These are phyloP conservation scores for Eucalyptus grandis DNA, from an alignment of 345 rosid species.

Conservation along the genomic window DNA sequence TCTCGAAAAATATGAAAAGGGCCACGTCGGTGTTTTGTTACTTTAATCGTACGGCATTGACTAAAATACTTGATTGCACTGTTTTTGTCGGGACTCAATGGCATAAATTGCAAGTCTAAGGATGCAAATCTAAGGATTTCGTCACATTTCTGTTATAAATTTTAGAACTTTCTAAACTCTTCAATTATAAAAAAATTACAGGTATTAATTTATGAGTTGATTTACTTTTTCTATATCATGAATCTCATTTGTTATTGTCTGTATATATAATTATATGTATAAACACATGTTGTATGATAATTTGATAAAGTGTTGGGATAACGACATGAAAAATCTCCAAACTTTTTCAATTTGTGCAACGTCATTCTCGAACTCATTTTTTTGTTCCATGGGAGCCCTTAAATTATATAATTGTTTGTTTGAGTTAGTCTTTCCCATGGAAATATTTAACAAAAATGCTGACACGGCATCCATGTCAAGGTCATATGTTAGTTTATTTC, in stretches of 20 bases:
- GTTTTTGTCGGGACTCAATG: not conserved
- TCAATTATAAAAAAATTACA: too few species aligned
- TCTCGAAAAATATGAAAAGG: not conserved
- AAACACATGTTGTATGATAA: too few species aligned
- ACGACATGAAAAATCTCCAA: accelerated
- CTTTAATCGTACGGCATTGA: not conserved
- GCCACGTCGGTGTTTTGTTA: not conserved
- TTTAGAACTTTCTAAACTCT: not conserved
- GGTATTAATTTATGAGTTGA: too few species aligned
- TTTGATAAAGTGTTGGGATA: accelerated
- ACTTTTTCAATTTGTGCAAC: accelerated
- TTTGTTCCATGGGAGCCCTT: not conserved
- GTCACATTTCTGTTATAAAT: not conserved
- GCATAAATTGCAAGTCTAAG: not conserved
- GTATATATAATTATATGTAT: accelerated
- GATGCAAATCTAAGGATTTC: not conserved
- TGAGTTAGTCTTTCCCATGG: not conserved
- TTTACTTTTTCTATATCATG: too few species aligned
- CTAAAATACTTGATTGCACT: not conserved
- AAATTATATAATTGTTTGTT: not conserved
- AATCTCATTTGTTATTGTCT: accelerated
- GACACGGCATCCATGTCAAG: not conserved
- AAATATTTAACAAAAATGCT: not conserved
- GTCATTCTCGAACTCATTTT: accelerated
- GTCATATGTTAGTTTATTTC: not conserved